Evolutionary conservation across 257 asterid genomes (phyloP).

Genomic region (Jacaranda mimosifolia): DNA sequence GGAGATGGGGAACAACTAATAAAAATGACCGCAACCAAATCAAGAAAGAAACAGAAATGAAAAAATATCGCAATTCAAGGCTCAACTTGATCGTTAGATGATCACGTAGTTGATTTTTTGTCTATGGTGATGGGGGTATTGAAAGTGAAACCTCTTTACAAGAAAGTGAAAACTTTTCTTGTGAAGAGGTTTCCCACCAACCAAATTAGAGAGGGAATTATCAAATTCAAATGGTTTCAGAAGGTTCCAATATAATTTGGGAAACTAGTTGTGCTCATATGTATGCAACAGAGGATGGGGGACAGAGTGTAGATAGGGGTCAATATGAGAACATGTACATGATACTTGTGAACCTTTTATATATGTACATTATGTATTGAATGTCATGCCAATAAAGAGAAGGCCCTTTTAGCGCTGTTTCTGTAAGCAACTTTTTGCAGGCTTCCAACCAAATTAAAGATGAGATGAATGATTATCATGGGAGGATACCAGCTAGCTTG

Average conservation of each 20-base stretch:
- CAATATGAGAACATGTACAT: slow-evolving; percentile 23
- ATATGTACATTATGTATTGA: slow-evolving; percentile 24
- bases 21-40: not conserved
- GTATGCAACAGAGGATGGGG: slow-evolving; percentile 28
- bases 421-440: not conserved
- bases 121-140: slow-evolving; percentile 34
- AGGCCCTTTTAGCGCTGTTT: not conserved
- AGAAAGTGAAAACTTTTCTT: too few relatives aligned
- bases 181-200: slow-evolving; percentile 47
- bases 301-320: slow-evolving; percentile 25
- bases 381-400: slow-evolving; percentile 27
- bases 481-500: not conserved
- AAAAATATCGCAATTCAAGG: not conserved
- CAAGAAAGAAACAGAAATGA: not conserved
- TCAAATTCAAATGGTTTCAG: slow-evolving; percentile 28
- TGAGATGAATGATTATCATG: not conserved
- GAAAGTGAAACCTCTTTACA: slow-evolving; percentile 32
- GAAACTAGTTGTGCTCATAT: slow-evolving; percentile 25
- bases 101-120: slow-evolving; percentile 32
- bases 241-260: slow-evolving; percentile 19
- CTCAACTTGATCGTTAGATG: slow-evolving; percentile 8
- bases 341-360: slow-evolving; percentile 27
- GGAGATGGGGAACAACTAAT: slow-evolving; percentile 24
- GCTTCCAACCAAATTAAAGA: not conserved
- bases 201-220: slow-evolving; percentile 43